Evolutionary conservation across 169 alveolate genomes (phyloP).

Genomic region (Eimeria praecox): DNA sequence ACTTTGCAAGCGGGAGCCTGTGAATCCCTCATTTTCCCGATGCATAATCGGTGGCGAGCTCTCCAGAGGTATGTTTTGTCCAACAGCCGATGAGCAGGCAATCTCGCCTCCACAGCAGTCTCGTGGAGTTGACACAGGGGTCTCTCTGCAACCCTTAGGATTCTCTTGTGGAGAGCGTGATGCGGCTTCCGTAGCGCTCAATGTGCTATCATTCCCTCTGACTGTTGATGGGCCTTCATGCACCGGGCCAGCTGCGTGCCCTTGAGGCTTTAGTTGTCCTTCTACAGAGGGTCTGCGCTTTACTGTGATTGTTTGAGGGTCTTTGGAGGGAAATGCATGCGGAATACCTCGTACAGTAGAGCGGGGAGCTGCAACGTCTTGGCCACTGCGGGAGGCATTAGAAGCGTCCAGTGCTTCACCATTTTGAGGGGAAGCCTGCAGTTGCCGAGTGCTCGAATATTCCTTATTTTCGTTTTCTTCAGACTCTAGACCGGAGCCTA

Average conservation of each 20-base stretch:
- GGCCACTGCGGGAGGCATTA: background rate
- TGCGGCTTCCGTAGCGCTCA: background rate
- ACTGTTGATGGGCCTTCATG: background rate
- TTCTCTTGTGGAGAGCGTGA: background rate
- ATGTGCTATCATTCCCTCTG: background rate
- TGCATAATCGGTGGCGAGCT: background rate
- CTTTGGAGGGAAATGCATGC: background rate
- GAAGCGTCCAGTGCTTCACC: background rate
- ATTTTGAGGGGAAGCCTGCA: background rate
- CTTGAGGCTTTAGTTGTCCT: background rate
- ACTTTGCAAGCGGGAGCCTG: conserved; percentile 17
- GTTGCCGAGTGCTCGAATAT: background rate
- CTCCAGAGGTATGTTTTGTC: background rate
- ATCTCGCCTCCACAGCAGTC: background rate
- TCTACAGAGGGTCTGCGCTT: background rate
- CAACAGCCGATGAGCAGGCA: background rate
- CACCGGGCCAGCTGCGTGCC: background rate
- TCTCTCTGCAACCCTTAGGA: background rate
- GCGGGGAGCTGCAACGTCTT: background rate
- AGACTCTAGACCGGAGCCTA: background rate
- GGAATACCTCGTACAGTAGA: background rate
- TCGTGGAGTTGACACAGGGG: background rate
- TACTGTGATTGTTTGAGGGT: background rate
- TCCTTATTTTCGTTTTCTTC: background rate
- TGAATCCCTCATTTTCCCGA: background rate